phyloP scores from a whole-genome alignment of 768 basidiomycete genomes.

The Pulveroboletus sp. region DNA sequence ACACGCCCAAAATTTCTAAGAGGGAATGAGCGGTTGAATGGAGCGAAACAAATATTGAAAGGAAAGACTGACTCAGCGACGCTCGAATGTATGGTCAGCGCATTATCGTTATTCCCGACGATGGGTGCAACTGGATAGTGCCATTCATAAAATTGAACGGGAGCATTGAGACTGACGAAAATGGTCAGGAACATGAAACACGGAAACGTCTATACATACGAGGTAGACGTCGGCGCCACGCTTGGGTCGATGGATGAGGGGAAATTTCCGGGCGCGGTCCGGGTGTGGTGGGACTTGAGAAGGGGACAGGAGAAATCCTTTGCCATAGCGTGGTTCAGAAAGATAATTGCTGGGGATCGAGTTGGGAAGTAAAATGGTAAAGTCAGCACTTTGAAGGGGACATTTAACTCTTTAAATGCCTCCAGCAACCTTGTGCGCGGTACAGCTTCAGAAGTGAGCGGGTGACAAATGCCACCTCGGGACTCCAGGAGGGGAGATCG shows the following conservation, averaged over 20 bases:
- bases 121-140: not conserved
- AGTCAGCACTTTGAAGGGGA: not conserved
- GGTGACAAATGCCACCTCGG: not conserved
- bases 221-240: not conserved
- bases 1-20: conserved; percentile 4
- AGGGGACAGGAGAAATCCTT: not conserved
- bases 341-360: not conserved
- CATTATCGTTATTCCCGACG: not conserved
- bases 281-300: not conserved
- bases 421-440: not conserved
- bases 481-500: not conserved
- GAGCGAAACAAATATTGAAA: not conserved
- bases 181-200: conserved; percentile 4
- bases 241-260: not conserved
- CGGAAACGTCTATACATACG: conserved; percentile 10
- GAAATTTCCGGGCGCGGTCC: not conserved
- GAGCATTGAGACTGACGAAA: not conserved
- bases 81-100: not conserved
- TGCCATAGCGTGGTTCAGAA: not conserved
- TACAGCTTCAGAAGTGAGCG: conserved; percentile 12
- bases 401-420: conserved; percentile 8
- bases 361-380: too few relatives aligned
- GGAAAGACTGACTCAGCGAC: conserved; percentile 12
- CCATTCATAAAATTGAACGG: not conserved
- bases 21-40: not conserved